A percentile compares a stretch with the other conserved stretches of the same genome.
Conservation (phyloP, 805 yeast species). For the Candida xiaguanensis region DNA sequence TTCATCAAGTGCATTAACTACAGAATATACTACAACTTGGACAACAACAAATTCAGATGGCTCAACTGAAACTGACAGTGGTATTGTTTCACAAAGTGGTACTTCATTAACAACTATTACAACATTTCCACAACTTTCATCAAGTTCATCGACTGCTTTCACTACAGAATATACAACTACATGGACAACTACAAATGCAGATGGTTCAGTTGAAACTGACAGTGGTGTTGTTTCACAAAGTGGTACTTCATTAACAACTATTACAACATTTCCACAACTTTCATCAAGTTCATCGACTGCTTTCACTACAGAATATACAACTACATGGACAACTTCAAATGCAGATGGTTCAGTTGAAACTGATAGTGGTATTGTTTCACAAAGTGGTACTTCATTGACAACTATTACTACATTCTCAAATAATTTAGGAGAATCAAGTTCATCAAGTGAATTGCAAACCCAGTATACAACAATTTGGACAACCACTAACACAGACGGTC, state of each 20-base stretch:
- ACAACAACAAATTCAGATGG: slow-evolving; percentile 13
- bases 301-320: slow-evolving; percentile 12
- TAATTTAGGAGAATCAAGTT: background rate
- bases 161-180: slow-evolving; percentile 11
- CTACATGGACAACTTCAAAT: slow-evolving; percentile 13
- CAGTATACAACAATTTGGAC: slow-evolving; percentile 6
- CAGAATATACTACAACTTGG: slow-evolving; percentile 7
- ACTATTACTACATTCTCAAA: slow-evolving; percentile 6
- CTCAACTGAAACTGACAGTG: slow-evolving; percentile 12
- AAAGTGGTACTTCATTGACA: slow-evolving; percentile 3
- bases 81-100: slow-evolving; percentile 15
- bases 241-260: slow-evolving; percentile 16
- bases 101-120: slow-evolving; percentile 15
- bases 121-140: slow-evolving; percentile 8
- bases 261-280: slow-evolving; percentile 10
- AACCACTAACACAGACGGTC: slow-evolving; percentile 12
- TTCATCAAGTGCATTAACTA: background rate
- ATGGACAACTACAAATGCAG: slow-evolving; percentile 11
- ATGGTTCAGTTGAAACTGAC: slow-evolving; percentile 13
- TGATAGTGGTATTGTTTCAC: slow-evolving; percentile 13
- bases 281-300: slow-evolving; percentile 5
- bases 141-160: slow-evolving; percentile 9
- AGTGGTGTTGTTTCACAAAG: slow-evolving; percentile 16
- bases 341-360: slow-evolving; percentile 14
- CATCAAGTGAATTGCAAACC: background rate